These are phyloP conservation scores for Pseudogymnoascus sp. DNA, from an alignment of 2,329 filamentous ascomycete species.

Conservation along the genomic window DNA sequence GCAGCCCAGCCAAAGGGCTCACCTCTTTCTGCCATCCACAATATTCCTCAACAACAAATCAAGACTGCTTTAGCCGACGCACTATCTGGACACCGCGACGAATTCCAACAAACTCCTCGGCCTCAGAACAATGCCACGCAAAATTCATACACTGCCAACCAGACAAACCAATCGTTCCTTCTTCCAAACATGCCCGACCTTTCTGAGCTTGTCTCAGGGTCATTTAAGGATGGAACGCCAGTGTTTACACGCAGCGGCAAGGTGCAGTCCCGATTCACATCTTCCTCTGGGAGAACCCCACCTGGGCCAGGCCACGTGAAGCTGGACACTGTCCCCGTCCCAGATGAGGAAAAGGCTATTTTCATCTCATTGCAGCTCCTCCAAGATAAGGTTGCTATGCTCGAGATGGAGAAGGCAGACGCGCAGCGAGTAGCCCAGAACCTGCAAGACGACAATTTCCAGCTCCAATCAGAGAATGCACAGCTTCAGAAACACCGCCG, in stretches of 20 bases:
- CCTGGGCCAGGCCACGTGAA: constrained; percentile 37
- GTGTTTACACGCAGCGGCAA: constrained; percentile 46
- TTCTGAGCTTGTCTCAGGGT: constrained; percentile 54
- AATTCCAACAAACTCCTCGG: constrained; percentile 19
- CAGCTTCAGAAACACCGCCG: constrained; percentile 36
- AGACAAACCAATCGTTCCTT: constrained; percentile 53
- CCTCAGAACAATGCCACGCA: constrained; percentile 25
- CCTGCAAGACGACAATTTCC: constrained; percentile 45
- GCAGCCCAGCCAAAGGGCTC: constrained; percentile 36
- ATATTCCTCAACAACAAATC: constrained; percentile 18
- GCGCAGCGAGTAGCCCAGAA: constrained; percentile 43
- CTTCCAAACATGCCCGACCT: constrained; percentile 56
- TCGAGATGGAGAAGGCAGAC: constrained; percentile 50
- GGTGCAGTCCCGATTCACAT: constrained; percentile 48
- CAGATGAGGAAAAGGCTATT: constrained; percentile 56
- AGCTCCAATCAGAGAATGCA: constrained; percentile 41
- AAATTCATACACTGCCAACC: constrained; percentile 38
- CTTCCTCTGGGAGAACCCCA: constrained; percentile 34
- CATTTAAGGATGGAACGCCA: constrained; percentile 25
- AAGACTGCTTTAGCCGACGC: constrained; percentile 13
- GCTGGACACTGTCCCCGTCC: constrained; percentile 49
- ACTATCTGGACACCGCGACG: constrained; percentile 2
- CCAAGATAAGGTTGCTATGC: constrained; percentile 49
- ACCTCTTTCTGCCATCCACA: constrained; percentile 33
- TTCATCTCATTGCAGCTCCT: constrained; percentile 54